Base-by-base conservation (phyloP, 1,284 basidiomycete genomes). In the Tylopilus sp. region DNA sequence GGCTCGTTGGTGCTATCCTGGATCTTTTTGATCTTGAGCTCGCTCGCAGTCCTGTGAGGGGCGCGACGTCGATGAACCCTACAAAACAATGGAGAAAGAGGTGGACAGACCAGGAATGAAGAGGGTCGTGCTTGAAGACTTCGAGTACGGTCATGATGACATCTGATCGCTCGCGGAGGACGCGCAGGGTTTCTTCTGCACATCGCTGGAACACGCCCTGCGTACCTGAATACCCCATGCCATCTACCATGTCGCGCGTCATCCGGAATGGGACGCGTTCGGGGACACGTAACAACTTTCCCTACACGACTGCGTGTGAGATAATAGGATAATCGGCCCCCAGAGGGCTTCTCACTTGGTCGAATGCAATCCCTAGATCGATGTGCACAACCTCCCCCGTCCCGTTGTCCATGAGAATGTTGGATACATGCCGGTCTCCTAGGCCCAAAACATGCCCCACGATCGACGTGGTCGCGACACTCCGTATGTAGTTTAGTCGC, bases 321-420 rank as follows among this genome's bases (percentile, higher is more conserved):
- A 28, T 18, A 10, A 1, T 18, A 15, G 6, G 4, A 16, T 21
- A 8, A 21, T 25, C 21, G 6, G 13, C 10, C n/a, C 10, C 18
- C 3, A 19, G 13, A 18, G 18, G 4, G 13, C 8, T 59, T 12
- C 77, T 59, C 51, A 89, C 92, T 74, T 93, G 92, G 57, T 97
- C 97, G 67, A 99, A 99, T 0, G 94, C 93, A 48, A 98, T 92
- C 2, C 96, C 96, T 28, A 99, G 78, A 69, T 99, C 96, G 46
- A 99, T 99, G 65, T 97, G 91, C 5, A 95, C 81, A 29, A 96
- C 76, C 66, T 98, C 93, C 19, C 96, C 96, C 11, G 81, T 86
- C 30, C 69, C 69, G 50, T 82, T 82, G 66, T 98, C 94, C 49
- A 99, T 75, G 38, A 99, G 75, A 57, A 99, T 97, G 67, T 99